A percentile compares a stretch with the other conserved stretches of the same genome.
These are phyloP conservation scores for Sordariomycetes sp. DNA, from an alignment of 2,329 filamentous ascomycete genomes.

Conservation along the genomic window DNA sequence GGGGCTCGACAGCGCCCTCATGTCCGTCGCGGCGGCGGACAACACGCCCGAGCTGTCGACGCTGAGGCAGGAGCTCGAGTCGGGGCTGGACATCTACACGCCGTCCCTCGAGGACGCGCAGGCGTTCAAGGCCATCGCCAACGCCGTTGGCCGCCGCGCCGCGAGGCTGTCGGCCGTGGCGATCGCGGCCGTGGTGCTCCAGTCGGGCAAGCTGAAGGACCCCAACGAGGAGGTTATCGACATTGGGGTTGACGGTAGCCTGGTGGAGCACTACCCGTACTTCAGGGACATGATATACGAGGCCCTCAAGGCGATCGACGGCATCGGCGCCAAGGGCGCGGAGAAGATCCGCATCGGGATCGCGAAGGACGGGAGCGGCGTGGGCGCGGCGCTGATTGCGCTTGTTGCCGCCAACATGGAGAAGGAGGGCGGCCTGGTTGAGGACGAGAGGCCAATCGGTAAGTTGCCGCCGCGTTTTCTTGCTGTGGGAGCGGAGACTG, in stretches of 20 bases:
- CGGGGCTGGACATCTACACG: constrained; percentile 63
- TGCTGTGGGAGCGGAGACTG: background rate
- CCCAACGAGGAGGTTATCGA: constrained; percentile 64
- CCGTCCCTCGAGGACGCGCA: constrained; percentile 75
- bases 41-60: constrained; percentile 59
- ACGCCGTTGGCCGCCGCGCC: constrained; percentile 78
- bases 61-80: constrained; percentile 69
- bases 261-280: constrained; percentile 92
- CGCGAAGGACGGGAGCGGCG: constrained; percentile 90
- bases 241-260: constrained; percentile 85
- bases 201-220: constrained; percentile 60
- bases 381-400: constrained; percentile 71
- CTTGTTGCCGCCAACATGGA: constrained; percentile 68
- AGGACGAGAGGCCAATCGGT: background rate
- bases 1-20: constrained; percentile 84
- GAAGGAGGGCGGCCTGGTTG: constrained; percentile 20
- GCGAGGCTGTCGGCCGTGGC: constrained; percentile 82
- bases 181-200: constrained; percentile 72
- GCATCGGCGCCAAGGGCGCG: constrained; percentile 69
- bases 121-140: constrained; percentile 73
- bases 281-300: constrained; percentile 86
- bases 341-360: constrained; percentile 88
- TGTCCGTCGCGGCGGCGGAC: constrained; percentile 80
- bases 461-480: constrained; percentile 1
- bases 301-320: constrained; percentile 63